Evolutionary conservation across 2,329 filamentous ascomycete genomes (phyloP).

Genomic region (Clonostachys sp.): DNA sequence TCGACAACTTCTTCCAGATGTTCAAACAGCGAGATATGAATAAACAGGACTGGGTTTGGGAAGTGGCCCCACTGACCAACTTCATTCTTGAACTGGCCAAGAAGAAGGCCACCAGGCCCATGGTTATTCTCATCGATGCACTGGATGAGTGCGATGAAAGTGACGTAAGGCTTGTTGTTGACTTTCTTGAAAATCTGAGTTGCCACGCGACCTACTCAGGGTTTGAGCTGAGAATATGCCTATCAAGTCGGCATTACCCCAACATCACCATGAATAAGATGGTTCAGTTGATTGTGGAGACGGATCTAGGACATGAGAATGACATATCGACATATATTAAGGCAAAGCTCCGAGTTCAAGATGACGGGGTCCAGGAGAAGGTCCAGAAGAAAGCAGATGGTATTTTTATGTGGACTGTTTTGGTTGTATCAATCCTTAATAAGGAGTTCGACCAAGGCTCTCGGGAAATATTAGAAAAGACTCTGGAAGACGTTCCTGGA

Average conservation of each 20-base stretch:
- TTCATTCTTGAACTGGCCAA: background rate
- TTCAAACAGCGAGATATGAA: conserved; percentile 17
- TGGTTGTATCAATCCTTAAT: conserved; percentile 29
- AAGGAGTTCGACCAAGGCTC: conserved; percentile 17
- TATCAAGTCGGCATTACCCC: conserved; percentile 42
- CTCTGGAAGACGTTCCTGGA: background rate
- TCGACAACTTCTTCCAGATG: conserved; percentile 12
- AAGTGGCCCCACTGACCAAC: background rate
- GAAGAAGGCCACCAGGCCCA: background rate
- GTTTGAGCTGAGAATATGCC: conserved; percentile 24
- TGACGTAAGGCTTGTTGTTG: conserved; percentile 34
- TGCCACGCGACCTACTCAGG: conserved; percentile 11
- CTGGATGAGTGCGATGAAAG: conserved; percentile 42
- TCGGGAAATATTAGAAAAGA: conserved; percentile 1
- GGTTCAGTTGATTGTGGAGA: conserved; percentile 22
- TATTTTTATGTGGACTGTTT: conserved; percentile 33
- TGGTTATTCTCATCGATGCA: conserved; percentile 25
- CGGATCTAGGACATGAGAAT: conserved; percentile 21
- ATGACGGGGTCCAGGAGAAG: conserved; percentile 5
- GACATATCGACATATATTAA: conserved; percentile 26
- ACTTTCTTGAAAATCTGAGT: conserved; percentile 32
- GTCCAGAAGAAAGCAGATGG: conserved; percentile 25
- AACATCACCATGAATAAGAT: conserved; percentile 24
- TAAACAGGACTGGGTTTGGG: background rate
- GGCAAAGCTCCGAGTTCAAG: conserved; percentile 14